phyloP scores from a whole-genome alignment of 352 stramenopile genomes.

The Thalassiosira oceanica region DNA sequence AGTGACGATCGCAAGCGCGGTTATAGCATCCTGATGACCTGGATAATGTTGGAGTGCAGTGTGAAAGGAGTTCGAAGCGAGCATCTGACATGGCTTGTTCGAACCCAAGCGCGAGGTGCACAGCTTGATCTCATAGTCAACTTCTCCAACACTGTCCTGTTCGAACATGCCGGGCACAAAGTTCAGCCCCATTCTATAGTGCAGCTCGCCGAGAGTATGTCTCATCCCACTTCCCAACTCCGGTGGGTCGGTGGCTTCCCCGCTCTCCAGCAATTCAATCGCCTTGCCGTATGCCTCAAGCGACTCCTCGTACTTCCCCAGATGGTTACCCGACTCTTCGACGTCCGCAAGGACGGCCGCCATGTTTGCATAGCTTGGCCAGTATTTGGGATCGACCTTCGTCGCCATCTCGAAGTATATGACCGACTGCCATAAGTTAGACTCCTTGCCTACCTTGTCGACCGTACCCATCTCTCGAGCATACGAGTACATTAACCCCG shows the following conservation, averaged over 20 bases:
- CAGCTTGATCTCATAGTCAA: slow-evolving; percentile 7
- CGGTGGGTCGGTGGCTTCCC: slow-evolving; percentile 54
- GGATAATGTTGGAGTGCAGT: slow-evolving; percentile 52
- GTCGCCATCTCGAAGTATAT: slow-evolving; percentile 50
- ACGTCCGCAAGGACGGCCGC: slow-evolving; percentile 55
- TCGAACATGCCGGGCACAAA: slow-evolving; percentile 20
- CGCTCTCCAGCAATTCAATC: slow-evolving; percentile 57
- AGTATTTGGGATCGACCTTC: slow-evolving; percentile 60
- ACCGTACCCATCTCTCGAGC: too few relatives aligned
- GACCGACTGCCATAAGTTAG: slow-evolving; percentile 28
- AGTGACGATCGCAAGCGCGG: slow-evolving; percentile 66
- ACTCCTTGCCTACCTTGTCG: slow-evolving; percentile 10
- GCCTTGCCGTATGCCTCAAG: slow-evolving; percentile 66
- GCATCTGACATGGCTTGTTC: slow-evolving; percentile 46
- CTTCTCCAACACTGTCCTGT: slow-evolving; percentile 5
- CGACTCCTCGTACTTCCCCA: slow-evolving; percentile 50
- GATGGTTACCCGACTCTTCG: slow-evolving; percentile 6
- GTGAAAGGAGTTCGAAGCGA: slow-evolving; percentile 55
- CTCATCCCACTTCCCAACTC: slow-evolving; percentile 41
- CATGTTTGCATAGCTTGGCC: slow-evolving; percentile 62
- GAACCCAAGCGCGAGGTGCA: slow-evolving; percentile 44
- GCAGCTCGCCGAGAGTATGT: slow-evolving; percentile 58
- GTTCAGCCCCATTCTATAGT: slow-evolving; percentile 63
- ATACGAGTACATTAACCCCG: too few relatives aligned
- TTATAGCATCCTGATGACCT: slow-evolving; percentile 54